Conservation (phyloP, 2,329 filamentous ascomycete genomes). For the Paecilomyces formosus region DNA sequence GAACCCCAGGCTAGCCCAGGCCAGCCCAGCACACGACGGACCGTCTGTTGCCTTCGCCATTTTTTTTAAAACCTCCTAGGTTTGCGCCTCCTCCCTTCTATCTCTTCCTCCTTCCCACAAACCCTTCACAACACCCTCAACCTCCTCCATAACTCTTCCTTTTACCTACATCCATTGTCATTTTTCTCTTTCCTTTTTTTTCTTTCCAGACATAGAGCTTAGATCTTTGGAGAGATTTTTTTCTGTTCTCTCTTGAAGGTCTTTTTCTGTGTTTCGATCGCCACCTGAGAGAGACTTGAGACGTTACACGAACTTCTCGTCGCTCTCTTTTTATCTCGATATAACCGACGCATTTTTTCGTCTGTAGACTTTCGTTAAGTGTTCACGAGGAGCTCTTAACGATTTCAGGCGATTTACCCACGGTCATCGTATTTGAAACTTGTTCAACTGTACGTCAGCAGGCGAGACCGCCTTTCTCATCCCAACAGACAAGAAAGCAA, state of each 20-base stretch:
- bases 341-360: slow-evolving; percentile 5
- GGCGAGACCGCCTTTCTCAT: background rate
- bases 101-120: slow-evolving; percentile 11
- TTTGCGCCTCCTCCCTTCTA: slow-evolving; percentile 9
- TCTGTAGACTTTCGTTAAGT: slow-evolving; percentile 2
- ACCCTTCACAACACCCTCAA: slow-evolving; percentile 10
- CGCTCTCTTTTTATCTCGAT: slow-evolving; percentile 12
- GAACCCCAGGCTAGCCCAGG: background rate
- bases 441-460: background rate
- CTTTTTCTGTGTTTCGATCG: slow-evolving; percentile 9
- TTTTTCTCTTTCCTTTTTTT: slow-evolving; percentile 19
- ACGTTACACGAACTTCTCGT: slow-evolving; percentile 8
- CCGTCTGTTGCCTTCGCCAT: slow-evolving; percentile 3
- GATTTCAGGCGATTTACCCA: background rate
- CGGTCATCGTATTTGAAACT: background rate
- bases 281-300: slow-evolving; percentile 10
- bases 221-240: slow-evolving; percentile 21
- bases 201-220: slow-evolving; percentile 22
- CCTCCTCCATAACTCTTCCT: slow-evolving; percentile 5
- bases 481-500: background rate
- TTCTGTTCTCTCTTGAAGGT: slow-evolving; percentile 6
- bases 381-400: slow-evolving; percentile 1
- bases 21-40: background rate
- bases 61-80: slow-evolving; percentile 4
- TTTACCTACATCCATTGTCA: slow-evolving; percentile 13